phyloP scores from a whole-genome alignment of 2,329 filamentous ascomycete species.

The Verruconis gallopava region DNA sequence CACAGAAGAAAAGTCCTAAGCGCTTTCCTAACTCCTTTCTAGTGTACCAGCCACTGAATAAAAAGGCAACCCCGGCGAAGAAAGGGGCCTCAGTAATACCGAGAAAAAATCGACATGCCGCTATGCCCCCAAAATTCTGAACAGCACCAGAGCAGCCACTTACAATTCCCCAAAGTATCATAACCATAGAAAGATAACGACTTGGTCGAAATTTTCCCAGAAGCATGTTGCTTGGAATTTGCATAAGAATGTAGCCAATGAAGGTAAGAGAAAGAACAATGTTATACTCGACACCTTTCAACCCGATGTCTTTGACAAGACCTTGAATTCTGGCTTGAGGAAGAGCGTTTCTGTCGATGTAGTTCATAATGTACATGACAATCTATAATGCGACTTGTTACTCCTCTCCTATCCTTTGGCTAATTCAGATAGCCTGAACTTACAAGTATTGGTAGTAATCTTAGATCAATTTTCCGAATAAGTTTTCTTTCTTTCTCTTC shows the following conservation, averaged over 20 bases:
- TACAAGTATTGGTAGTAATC: neutral
- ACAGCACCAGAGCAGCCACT: conserved; percentile 35
- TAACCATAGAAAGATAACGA: conserved; percentile 21
- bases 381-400: no score
- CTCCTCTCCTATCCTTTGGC: no score
- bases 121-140: conserved; percentile 29
- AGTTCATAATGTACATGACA: conserved; percentile 26
- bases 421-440: no score
- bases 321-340: conserved; percentile 46
- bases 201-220: conserved; percentile 23
- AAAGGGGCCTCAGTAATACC: conserved; percentile 31
- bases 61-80: conserved; percentile 22
- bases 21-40: conserved; percentile 52
- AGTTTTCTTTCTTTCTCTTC: neutral
- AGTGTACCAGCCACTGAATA: conserved; percentile 50
- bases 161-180: conserved; percentile 30
- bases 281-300: conserved; percentile 47
- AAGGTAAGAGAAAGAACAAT: conserved; percentile 38
- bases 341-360: conserved; percentile 52
- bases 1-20: conserved; percentile 55
- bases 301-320: conserved; percentile 38
- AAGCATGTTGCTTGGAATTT: conserved; percentile 26
- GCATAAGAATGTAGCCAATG: conserved; percentile 39
- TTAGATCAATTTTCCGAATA: neutral
- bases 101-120: conserved; percentile 37